These are phyloP conservation scores for Fusarium caatingaense DNA, from an alignment of 2,329 filamentous ascomycete species.

Conservation along the genomic window DNA sequence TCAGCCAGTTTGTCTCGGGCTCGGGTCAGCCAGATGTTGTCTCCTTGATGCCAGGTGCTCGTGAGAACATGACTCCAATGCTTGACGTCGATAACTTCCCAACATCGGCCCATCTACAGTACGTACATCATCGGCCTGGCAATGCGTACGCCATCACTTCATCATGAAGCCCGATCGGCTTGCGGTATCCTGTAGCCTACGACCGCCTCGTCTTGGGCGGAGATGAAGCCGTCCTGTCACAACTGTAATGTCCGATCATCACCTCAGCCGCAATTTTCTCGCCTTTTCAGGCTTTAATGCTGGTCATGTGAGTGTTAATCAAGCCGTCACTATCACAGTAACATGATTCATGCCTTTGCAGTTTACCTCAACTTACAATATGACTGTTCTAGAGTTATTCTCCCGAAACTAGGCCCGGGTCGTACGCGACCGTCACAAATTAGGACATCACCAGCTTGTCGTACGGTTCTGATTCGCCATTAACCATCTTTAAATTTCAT, in stretches of 20 bases:
- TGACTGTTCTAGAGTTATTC: constrained; percentile 20
- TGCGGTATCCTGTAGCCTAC: background rate
- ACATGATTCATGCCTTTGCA: constrained; percentile 15
- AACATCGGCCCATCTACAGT: constrained; percentile 21
- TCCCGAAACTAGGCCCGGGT: constrained; percentile 36
- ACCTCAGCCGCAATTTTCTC: constrained; percentile 23
- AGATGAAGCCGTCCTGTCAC: background rate
- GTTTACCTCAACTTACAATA: constrained; percentile 14
- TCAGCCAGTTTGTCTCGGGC: constrained; percentile 23
- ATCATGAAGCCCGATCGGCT: background rate
- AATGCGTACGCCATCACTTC: constrained; percentile 11
- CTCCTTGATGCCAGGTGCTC: background rate
- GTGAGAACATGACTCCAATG: background rate
- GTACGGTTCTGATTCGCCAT: constrained; percentile 36
- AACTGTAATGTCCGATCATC: constrained; percentile 18
- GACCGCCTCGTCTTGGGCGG: constrained; percentile 10
- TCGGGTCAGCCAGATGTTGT: background rate
- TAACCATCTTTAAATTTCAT: constrained; percentile 16
- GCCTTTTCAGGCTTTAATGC: background rate
- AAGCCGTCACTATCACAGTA: constrained; percentile 19
- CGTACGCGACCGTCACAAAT: constrained; percentile 34
- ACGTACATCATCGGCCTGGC: background rate
- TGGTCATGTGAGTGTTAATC: constrained; percentile 3
- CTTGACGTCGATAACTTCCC: background rate
- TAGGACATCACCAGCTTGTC: constrained; percentile 10